Conservation (phyloP, 2,329 filamentous ascomycete species). For the Monosporascus sp. region DNA sequence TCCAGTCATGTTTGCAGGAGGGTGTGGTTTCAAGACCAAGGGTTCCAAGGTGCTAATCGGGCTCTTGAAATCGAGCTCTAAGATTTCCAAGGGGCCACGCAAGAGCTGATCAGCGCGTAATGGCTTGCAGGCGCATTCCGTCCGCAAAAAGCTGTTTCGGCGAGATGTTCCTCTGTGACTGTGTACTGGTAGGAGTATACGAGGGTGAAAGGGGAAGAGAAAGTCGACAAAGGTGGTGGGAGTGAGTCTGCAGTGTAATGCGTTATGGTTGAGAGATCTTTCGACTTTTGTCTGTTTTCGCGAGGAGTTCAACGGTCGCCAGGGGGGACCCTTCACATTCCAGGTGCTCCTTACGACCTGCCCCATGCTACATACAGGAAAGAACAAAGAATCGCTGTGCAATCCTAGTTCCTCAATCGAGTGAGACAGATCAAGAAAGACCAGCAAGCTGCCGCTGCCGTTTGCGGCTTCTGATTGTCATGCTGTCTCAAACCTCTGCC, state of each 20-base stretch:
- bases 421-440: constrained; percentile 17
- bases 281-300: constrained; percentile 15
- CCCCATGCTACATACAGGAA: constrained; percentile 9
- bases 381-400: constrained; percentile 23
- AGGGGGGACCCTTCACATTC: constrained; percentile 17
- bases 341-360: constrained; percentile 13
- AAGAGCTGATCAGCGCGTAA: not conserved
- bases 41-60: not conserved
- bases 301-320: constrained; percentile 13
- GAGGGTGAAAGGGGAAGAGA: constrained; percentile 5
- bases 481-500: not conserved
- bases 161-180: not conserved
- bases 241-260: not conserved
- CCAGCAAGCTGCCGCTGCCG: constrained; percentile 10
- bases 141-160: not conserved
- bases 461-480: constrained; percentile 19
- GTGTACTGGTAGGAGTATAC: constrained; percentile 4
- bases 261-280: constrained; percentile 1
- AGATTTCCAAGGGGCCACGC: not conserved
- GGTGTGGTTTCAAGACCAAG: not conserved
- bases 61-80: too few species aligned
- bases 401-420: constrained; percentile 4
- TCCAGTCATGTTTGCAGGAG: not conserved
- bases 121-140: not conserved
- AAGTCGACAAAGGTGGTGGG: constrained; percentile 3